A percentile compares a stretch with the other conserved stretches of the same genome.
Conservation (phyloP, 305 asterid genomes). For the Petunia hybrid region DNA sequence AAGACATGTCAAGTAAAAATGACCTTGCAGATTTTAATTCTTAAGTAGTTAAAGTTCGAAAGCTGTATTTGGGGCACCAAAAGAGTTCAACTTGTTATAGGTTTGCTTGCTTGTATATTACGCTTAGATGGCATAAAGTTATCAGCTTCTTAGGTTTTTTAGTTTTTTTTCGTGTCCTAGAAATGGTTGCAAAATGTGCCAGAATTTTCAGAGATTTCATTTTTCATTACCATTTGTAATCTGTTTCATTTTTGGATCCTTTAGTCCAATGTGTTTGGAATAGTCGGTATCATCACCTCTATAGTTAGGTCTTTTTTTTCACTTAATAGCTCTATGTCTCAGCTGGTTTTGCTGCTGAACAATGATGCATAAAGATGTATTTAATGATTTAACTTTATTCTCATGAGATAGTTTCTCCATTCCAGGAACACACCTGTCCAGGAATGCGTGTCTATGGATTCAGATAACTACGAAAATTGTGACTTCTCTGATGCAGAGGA, state of each 20-base stretch:
- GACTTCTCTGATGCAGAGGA: conserved; percentile 56
- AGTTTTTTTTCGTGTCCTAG: background rate
- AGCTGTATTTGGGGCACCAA: background rate
- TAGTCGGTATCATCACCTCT: conserved; percentile 8
- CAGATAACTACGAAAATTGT: conserved; percentile 45
- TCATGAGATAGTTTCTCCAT: conserved; percentile 3
- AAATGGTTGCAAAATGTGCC: background rate
- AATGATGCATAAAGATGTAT: background rate
- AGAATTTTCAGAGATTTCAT: background rate
- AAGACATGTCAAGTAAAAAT: background rate
- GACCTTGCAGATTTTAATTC: conserved; percentile 14
- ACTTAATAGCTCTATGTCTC: background rate
- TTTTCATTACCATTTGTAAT: conserved; percentile 16
- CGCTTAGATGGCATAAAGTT: conserved; percentile 26
- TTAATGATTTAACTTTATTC: conserved; percentile 21
- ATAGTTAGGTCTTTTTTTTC: conserved; percentile 1
- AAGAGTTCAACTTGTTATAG: conserved; percentile 7
- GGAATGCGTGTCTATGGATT: conserved; percentile 44
- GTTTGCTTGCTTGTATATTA: background rate
- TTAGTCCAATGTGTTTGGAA: background rate
- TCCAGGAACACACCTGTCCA: conserved; percentile 39
- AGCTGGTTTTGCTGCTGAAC: conserved; percentile 10
- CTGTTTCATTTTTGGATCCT: conserved; percentile 6
- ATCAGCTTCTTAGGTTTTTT: background rate
- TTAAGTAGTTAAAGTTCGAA: background rate